Base-by-base conservation (phyloP, 2,329 filamentous ascomycete genomes). In the Parafenestella ontariensis region DNA sequence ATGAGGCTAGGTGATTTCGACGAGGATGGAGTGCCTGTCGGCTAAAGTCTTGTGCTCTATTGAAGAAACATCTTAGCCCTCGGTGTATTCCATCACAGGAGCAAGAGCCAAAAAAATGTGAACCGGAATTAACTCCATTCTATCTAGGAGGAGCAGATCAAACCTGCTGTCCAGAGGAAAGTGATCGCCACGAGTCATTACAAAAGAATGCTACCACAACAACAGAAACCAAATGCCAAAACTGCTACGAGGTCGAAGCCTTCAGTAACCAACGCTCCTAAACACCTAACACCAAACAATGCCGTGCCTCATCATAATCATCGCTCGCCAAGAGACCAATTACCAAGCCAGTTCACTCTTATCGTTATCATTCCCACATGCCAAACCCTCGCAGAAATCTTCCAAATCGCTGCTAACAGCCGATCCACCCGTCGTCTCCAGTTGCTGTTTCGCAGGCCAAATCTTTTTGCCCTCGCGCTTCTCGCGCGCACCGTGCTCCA, bases 401-500 rank as follows among this genome's bases (percentile, higher is more conserved):
- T 68, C 58, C 44, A 69, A 60, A 18, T 70, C 66, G n/a, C 64
- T 64, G 29, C 59, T 69, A 11, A 63, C 54, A 2, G 59, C 59
- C 1, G 52, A 54, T 17, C 56, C 61, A 8, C 61, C 61, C 3
- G 57, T 57, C 20, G 54, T 55, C 44, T 65, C 59, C 17, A 65
- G 55, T 54, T 64, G 58, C 33, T 68, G 79, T 39, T 73, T 75
- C 1, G 83, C 82, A 0, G 83, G 83, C 82, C 82, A 85, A 47
- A 85, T 82, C 69, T 85, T 79, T 29, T 69, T 59, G 7, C 77
- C 78, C 0, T 67, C 75, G 2, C 70, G 69, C 62, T 78, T 76
- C 68, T 86, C 83, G 21, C 73, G 72, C 55, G 78, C 72, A 57
- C 78, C 73, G 59, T 86, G 83, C 33, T 77, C 76, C 26, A 75